Evolutionary conservation across 371 early-diverging fungal genomes (phyloP).

Genomic region (Catenaria anguillulae): DNA sequence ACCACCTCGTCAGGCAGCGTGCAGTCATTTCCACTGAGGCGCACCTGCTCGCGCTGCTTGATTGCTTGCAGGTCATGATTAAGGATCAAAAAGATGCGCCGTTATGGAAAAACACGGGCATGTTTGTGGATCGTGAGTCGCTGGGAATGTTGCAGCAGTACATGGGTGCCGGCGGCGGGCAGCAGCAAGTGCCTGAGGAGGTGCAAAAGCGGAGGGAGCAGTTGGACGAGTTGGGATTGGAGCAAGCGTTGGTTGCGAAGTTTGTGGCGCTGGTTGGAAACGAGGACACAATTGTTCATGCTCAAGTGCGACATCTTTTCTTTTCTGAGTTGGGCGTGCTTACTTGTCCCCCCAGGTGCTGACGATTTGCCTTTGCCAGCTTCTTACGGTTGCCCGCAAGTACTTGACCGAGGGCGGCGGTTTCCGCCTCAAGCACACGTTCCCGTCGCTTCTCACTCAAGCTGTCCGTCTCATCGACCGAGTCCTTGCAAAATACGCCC

Average conservation of each 20-base stretch:
- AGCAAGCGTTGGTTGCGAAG: slow-evolving; percentile 67
- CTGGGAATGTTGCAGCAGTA: not conserved
- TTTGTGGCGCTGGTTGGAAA: slow-evolving; percentile 62
- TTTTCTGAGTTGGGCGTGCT: no score
- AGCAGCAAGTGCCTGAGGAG: no score
- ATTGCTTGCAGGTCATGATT: slow-evolving; percentile 36
- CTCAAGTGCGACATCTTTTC: slow-evolving; percentile 28
- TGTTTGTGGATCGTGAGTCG: slow-evolving; percentile 3
- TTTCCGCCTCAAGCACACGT: slow-evolving; percentile 63
- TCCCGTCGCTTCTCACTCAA: slow-evolving; percentile 62
- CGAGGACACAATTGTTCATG: slow-evolving; percentile 53
- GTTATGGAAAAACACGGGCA: slow-evolving; percentile 18
- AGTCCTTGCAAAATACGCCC: slow-evolving; percentile 8
- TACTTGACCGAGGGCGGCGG: slow-evolving; percentile 66
- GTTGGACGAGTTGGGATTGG: slow-evolving; percentile 60
- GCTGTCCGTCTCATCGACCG: slow-evolving; percentile 53
- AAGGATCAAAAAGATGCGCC: slow-evolving; percentile 59
- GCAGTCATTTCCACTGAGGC: slow-evolving; percentile 21
- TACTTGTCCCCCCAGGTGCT: no score
- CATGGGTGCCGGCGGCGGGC: not conserved
- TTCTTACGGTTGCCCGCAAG: slow-evolving; percentile 60
- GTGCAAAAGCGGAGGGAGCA: slow-evolving; percentile 10
- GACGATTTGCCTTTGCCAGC: slow-evolving; percentile 15
- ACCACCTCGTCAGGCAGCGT: not conserved
- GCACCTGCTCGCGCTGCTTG: slow-evolving; percentile 39